A percentile compares a stretch with the other conserved stretches of the same genome.
Evolutionary conservation across 2,329 filamentous ascomycete genomes (phyloP).

Genomic region (Aspergillus sp.): DNA sequence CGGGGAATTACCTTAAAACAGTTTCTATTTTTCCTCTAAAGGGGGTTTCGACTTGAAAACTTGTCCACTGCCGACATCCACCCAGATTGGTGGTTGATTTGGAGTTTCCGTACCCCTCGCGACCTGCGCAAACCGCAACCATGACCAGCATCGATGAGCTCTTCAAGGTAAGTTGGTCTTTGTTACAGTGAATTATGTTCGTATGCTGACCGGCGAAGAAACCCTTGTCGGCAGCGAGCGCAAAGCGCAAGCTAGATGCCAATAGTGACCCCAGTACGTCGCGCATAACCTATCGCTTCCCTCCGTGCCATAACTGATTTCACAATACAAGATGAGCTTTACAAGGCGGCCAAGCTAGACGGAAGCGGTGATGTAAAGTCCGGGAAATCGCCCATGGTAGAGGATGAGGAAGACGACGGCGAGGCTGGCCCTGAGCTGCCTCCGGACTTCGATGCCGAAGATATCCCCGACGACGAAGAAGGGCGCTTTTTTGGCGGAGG

Average conservation of each 20-base stretch:
- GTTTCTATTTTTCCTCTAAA: background rate
- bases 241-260: slow-evolving; percentile 61
- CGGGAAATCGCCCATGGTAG: slow-evolving; percentile 45
- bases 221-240: slow-evolving; percentile 45
- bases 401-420: slow-evolving; percentile 51
- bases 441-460: slow-evolving; percentile 57
- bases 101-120: background rate
- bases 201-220: slow-evolving; percentile 40
- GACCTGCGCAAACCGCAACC: slow-evolving; percentile 18
- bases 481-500: slow-evolving; percentile 95
- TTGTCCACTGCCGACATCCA: background rate
- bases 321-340: slow-evolving; percentile 48
- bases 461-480: slow-evolving; percentile 75
- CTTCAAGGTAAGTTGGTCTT: slow-evolving; percentile 48
- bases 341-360: slow-evolving; percentile 60
- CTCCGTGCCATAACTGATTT: slow-evolving; percentile 15
- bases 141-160: slow-evolving; percentile 65
- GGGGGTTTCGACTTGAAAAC: background rate
- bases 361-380: slow-evolving; percentile 51
- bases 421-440: slow-evolving; percentile 56
- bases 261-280: slow-evolving; percentile 51
- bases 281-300: background rate
- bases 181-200: background rate
- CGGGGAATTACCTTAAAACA: background rate
- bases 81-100: slow-evolving; percentile 1